Evolutionary conservation across 140 eudicot genomes (phyloP), one percentile per base, ranked within the genome.

Genomic region (Erigeron philadelphicus): DNA sequence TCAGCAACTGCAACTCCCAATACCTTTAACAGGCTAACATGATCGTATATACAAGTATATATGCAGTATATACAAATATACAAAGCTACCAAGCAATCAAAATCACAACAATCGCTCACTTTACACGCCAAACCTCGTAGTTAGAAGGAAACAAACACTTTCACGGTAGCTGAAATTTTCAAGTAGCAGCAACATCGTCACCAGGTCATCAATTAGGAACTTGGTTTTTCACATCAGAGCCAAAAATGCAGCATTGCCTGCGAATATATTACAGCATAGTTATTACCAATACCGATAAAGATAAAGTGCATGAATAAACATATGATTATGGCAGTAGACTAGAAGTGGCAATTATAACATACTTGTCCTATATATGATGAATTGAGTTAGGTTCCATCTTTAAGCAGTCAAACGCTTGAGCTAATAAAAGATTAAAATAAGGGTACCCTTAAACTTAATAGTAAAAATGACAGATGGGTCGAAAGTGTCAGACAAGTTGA

Each of bases 191-290:
- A 46, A 61, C 47, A 8, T 40, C 70, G 46, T 49, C 63, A 78
- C 35, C 47, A 47, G 13, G 68, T 70, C 48, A 64, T 40, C 12
- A 59, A 71, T 70, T 53, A 70, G 46, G 49, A 65, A 64, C 66
- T 42, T 42, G 35, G 63, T 63, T 69, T 63, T 47, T 66, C 76
- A 70, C 76, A 67, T 86, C 76, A 89, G 48, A 86, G 80, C 95
- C 96, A 89, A 82, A 89, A 89, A 71, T 80, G 78, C 64, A 89
- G 81, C 87, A 89, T 84, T 70, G 82, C 90, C 96, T 89, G 90
- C 67, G n/a, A 61, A 75, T 63, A 66, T 38, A 65, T 58, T 41
- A 18, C 66, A 42, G 7, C 41, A 75, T 58, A 68, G 41, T 60
- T 43, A 68, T 8, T 17, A 54, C 52, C 13, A 15, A 53, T 48